Conservation (phyloP, 805 yeast genomes). For the Yarrowia phangngaensis region DNA sequence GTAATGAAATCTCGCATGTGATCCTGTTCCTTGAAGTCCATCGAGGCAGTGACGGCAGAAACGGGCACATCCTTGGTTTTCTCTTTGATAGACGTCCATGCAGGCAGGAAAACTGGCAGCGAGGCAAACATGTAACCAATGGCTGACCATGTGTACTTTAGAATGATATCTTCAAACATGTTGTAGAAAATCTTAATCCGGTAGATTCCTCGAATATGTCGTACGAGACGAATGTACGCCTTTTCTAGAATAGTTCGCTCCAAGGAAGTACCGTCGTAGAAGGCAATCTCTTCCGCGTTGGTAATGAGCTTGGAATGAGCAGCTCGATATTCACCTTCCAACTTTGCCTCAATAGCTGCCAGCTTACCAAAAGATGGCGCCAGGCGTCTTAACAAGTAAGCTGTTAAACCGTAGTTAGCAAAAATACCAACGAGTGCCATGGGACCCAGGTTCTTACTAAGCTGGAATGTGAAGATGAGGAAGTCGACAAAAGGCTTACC, state of each 20-base stretch:
- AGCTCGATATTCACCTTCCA: conserved; percentile 86
- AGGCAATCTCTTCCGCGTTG: conserved; percentile 90
- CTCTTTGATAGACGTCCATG: conserved; percentile 38
- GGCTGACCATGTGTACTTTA: conserved; percentile 93
- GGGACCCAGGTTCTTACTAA: conserved; percentile 80
- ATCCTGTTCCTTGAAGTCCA: conserved; percentile 38
- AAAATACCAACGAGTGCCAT: conserved; percentile 82
- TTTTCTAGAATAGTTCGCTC: conserved; percentile 64
- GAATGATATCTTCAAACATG: conserved; percentile 75
- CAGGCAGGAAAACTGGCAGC: conserved; percentile 73
- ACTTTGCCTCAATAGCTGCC: conserved; percentile 64
- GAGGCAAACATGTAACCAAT: conserved; percentile 90
- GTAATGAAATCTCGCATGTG: conserved; percentile 84
- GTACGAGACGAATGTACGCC: conserved; percentile 55
- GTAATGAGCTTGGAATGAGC: conserved; percentile 80
- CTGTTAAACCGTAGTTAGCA: conserved; percentile 74
- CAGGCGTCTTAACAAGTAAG: conserved; percentile 61
- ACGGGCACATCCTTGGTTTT: conserved; percentile 36
- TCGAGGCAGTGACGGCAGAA: conserved; percentile 28
- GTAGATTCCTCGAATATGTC: conserved; percentile 53
- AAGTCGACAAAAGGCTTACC: conserved; percentile 91
- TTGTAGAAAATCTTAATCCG: conserved; percentile 63
- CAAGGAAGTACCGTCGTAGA: conserved; percentile 80
- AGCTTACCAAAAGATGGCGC: conserved; percentile 85
- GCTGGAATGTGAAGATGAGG: conserved; percentile 75